These are phyloP conservation scores for Coleophoma cylindrospora DNA, from an alignment of 2,329 filamentous ascomycete genomes.

Conservation along the genomic window DNA sequence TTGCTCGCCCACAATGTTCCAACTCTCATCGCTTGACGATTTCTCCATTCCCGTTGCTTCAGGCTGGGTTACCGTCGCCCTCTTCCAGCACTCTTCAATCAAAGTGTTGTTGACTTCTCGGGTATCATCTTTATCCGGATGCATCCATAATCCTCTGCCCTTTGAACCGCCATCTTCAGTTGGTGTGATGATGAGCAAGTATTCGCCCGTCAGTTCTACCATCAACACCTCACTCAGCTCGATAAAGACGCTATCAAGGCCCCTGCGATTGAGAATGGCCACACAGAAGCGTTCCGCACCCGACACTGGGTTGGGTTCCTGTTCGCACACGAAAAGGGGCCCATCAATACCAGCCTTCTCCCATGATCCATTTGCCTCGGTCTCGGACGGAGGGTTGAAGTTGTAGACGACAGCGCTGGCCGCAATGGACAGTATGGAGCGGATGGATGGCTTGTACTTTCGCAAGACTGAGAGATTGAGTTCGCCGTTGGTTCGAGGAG, in stretches of 20 bases:
- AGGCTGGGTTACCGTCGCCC: neutral
- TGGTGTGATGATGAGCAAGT: slow-evolving; percentile 40
- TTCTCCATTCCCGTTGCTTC: neutral
- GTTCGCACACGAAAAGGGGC: slow-evolving; percentile 79
- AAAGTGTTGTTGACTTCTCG: slow-evolving; percentile 16
- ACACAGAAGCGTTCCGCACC: slow-evolving; percentile 44
- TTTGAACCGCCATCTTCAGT: slow-evolving; percentile 23
- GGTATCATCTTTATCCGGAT: slow-evolving; percentile 42
- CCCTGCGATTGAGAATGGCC: slow-evolving; percentile 69
- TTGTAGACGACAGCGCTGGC: slow-evolving; percentile 84
- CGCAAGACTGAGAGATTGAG: slow-evolving; percentile 83
- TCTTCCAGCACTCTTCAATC: slow-evolving; percentile 10
- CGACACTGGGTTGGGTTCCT: slow-evolving; percentile 34
- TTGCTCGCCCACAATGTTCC: neutral
- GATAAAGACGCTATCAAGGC: slow-evolving; percentile 65
- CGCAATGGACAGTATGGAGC: slow-evolving; percentile 71
- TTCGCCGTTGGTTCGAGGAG: slow-evolving; percentile 65
- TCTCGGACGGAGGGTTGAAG: slow-evolving; percentile 50
- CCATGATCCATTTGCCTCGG: slow-evolving; percentile 50
- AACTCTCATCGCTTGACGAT: neutral
- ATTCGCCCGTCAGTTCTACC: slow-evolving; percentile 56
- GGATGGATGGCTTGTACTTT: slow-evolving; percentile 73
- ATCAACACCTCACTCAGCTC: slow-evolving; percentile 56
- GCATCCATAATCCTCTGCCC: slow-evolving; percentile 48
- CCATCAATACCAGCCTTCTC: slow-evolving; percentile 84